A percentile compares a stretch with the other conserved stretches of the same genome.
Evolutionary conservation across 257 asterid species (phyloP).

Genomic region (Solanum sparsipilum): DNA sequence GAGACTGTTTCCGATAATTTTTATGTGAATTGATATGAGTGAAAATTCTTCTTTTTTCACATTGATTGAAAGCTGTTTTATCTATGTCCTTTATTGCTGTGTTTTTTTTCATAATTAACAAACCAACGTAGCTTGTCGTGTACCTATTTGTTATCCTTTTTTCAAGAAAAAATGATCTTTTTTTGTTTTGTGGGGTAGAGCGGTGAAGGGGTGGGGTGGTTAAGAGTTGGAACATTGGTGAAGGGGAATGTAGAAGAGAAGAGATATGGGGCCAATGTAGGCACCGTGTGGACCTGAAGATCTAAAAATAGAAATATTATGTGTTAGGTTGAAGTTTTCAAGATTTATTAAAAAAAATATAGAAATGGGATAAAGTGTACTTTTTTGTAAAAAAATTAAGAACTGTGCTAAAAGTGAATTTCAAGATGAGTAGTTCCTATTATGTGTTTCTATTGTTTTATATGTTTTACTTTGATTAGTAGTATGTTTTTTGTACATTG

Average conservation of each 20-base stretch:
- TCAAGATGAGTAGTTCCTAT: background rate
- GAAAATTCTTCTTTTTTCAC: background rate
- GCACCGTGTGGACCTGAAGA: conserved; percentile 19
- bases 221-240: background rate
- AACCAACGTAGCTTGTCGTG: background rate
- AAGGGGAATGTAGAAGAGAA: background rate
- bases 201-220: background rate
- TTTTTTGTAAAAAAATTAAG: background rate
- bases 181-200: background rate
- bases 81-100: background rate
- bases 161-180: background rate
- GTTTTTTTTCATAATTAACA: background rate
- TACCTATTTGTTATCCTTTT: background rate
- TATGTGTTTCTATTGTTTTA: background rate
- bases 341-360: background rate
- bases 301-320: background rate
- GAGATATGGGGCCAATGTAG: background rate
- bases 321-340: background rate
- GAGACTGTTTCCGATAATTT: background rate
- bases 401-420: background rate
- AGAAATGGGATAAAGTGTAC: background rate
- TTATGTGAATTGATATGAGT: no score
- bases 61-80: background rate
- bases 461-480: background rate
- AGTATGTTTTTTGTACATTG: background rate